A percentile compares a stretch with the other conserved stretches of the same genome.
phyloP scores from a whole-genome alignment of 73 alveolate species.

The Paramecium sonneborni region DNA sequence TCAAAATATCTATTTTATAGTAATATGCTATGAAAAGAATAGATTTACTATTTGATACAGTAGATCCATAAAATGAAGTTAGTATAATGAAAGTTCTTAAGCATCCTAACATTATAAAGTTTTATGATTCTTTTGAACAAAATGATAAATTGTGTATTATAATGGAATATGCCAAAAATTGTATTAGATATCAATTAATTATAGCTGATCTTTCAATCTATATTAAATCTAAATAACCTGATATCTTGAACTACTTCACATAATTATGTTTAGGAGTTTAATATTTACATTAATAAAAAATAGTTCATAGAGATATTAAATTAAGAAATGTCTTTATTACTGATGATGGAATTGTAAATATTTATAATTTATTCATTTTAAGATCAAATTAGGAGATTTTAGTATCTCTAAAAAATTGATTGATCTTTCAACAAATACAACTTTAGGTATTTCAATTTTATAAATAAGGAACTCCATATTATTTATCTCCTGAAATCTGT shows the following conservation, averaged over 20 bases:
- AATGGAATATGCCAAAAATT: conserved; percentile 79
- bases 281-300: conserved; percentile 84
- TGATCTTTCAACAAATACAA: conserved; percentile 16
- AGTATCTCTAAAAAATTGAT: conserved; percentile 62
- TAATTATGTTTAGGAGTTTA: conserved; percentile 91
- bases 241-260: conserved; percentile 58
- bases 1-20: neutral
- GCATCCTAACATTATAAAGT: conserved; percentile 75
- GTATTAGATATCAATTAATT: conserved; percentile 8
- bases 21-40: conserved; percentile 78
- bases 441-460: conserved; percentile 27
- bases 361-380: neutral
- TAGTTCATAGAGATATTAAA: conserved; percentile 94
- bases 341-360: conserved; percentile 70
- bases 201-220: conserved; percentile 63
- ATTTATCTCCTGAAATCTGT: conserved; percentile 76
- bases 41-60: conserved; percentile 10
- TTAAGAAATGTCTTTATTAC: conserved; percentile 88
- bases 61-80: conserved; percentile 74
- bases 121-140: conserved; percentile 71
- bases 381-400: conserved; percentile 67
- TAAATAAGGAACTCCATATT: conserved; percentile 75
- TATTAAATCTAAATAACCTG: neutral
- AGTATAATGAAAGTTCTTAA: conserved; percentile 66
- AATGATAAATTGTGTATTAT: conserved; percentile 74